A percentile compares a stretch with the other conserved stretches of the same genome.
phyloP scores from a whole-genome alignment of 768 basidiomycete species.

The Boletus rex-veris region DNA sequence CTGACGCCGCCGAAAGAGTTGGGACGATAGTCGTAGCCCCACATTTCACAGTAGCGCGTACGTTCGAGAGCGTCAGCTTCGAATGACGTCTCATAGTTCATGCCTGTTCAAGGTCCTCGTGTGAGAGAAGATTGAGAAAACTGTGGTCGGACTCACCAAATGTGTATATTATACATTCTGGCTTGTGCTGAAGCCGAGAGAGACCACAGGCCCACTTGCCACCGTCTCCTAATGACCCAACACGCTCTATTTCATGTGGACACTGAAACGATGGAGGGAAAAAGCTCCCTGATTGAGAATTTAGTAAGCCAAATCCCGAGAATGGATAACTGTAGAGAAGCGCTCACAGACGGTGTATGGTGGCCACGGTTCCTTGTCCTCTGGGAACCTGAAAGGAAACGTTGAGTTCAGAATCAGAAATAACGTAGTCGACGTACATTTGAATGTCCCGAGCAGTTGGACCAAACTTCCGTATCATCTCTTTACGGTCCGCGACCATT shows the following conservation, averaged over 20 bases:
- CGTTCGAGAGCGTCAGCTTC: slow-evolving; percentile 54
- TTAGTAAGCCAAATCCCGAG: background rate
- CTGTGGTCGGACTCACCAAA: slow-evolving; percentile 40
- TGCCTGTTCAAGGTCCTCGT: slow-evolving; percentile 26
- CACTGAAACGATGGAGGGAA: slow-evolving; percentile 43
- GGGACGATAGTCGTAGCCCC: slow-evolving; percentile 54
- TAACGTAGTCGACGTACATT: slow-evolving; percentile 28
- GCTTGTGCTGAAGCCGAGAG: slow-evolving; percentile 49
- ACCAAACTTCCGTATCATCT: slow-evolving; percentile 53
- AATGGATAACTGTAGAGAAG: background rate
- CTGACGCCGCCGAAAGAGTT: slow-evolving; percentile 34
- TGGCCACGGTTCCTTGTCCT: slow-evolving; percentile 50
- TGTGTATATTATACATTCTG: slow-evolving; percentile 58
- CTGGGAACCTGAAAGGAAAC: slow-evolving; percentile 44
- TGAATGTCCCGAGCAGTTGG: slow-evolving; percentile 45
- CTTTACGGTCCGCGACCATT: slow-evolving; percentile 39
- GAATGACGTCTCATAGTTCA: slow-evolving; percentile 62
- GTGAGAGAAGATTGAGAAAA: background rate
- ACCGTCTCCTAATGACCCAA: slow-evolving; percentile 57
- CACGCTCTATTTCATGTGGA: slow-evolving; percentile 41
- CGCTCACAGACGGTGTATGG: slow-evolving; percentile 55
- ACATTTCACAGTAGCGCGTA: slow-evolving; percentile 50
- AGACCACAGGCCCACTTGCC: slow-evolving; percentile 72
- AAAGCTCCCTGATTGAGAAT: slow-evolving; percentile 39
- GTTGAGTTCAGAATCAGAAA: slow-evolving; percentile 1